Evolutionary conservation across 23 red algal species (phyloP).

Genomic region (Rhodosorus marinus): DNA sequence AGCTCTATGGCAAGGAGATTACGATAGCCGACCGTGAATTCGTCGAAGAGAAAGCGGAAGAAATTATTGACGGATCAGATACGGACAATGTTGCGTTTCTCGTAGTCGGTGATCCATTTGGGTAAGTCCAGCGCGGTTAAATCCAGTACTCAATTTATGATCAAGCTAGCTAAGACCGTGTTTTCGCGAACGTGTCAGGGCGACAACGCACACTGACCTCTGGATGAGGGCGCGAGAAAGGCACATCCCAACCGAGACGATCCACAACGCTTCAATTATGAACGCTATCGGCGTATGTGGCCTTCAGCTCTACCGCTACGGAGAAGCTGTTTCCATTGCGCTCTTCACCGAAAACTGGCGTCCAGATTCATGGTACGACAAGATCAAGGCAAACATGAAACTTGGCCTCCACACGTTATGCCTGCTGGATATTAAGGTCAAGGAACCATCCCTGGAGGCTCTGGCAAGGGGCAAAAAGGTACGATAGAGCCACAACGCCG

Average conservation of each 20-base stretch:
- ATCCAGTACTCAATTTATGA: not conserved
- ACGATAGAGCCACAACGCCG: too few species aligned
- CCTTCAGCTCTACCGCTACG: conserved; percentile 89
- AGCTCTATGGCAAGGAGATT: conserved; percentile 43
- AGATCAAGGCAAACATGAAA: conserved; percentile 39
- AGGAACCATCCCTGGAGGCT: conserved; percentile 74
- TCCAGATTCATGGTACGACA: conserved; percentile 68
- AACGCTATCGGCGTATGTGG: conserved; percentile 81
- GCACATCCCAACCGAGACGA: conserved; percentile 22
- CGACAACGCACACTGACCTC: conserved; percentile 88
- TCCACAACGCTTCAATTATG: conserved; percentile 85
- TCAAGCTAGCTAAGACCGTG: not conserved
- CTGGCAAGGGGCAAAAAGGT: conserved; percentile 58
- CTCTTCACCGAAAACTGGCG: conserved; percentile 59
- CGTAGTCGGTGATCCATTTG: conserved; percentile 87
- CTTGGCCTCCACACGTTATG: conserved; percentile 70
- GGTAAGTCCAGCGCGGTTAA: too few species aligned
- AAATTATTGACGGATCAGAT: conserved; percentile 25
- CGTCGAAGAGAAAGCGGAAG: conserved; percentile 53
- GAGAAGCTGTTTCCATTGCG: conserved; percentile 56
- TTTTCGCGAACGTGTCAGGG: too few species aligned
- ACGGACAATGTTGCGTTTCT: conserved; percentile 70
- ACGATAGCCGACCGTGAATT: conserved; percentile 78
- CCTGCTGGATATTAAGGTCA: conserved; percentile 91
- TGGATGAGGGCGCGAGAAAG: conserved; percentile 48